Conservation (phyloP, 1,284 basidiomycete species). For the Melampsora abietis-canadensis region DNA sequence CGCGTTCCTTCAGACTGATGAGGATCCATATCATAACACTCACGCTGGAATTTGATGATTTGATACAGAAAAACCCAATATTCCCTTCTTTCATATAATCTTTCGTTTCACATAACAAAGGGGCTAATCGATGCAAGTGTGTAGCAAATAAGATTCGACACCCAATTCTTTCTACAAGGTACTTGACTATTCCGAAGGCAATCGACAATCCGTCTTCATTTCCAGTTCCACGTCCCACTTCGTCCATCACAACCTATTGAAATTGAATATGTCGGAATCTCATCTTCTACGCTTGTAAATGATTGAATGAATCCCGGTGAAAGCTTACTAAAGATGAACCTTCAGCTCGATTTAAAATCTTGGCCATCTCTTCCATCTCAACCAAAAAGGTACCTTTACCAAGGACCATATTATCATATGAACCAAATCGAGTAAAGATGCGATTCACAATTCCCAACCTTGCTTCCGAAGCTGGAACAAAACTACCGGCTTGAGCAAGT, state of each 20-base stretch:
- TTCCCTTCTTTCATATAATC: slow-evolving; percentile 45
- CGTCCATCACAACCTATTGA: slow-evolving; percentile 86
- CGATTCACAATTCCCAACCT: slow-evolving; percentile 81
- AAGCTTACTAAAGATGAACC: slow-evolving; percentile 68
- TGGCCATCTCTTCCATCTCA: slow-evolving; percentile 57
- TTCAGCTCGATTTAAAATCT: slow-evolving; percentile 71
- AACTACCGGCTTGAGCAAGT: slow-evolving; percentile 86
- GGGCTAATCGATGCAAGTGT: slow-evolving; percentile 89
- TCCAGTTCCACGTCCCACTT: slow-evolving; percentile 92
- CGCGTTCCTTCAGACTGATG: neutral
- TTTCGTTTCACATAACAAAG: slow-evolving; percentile 59
- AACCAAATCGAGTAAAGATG: slow-evolving; percentile 90
- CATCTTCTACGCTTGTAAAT: neutral
- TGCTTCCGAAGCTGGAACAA: slow-evolving; percentile 80
- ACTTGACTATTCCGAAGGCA: slow-evolving; percentile 82
- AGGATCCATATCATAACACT: neutral
- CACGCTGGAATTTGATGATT: slow-evolving; percentile 6
- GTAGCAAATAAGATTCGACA: slow-evolving; percentile 90
- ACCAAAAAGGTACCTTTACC: slow-evolving; percentile 79
- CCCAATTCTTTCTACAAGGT: slow-evolving; percentile 69
- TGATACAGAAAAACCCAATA: slow-evolving; percentile 30
- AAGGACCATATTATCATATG: slow-evolving; percentile 88
- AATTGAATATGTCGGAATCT: neutral
- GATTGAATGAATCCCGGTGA: slow-evolving; percentile 3
- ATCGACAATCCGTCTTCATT: slow-evolving; percentile 87